These are phyloP conservation scores for Fusarium temperatum DNA, from an alignment of 2,329 filamentous ascomycete genomes.

Conservation along the genomic window DNA sequence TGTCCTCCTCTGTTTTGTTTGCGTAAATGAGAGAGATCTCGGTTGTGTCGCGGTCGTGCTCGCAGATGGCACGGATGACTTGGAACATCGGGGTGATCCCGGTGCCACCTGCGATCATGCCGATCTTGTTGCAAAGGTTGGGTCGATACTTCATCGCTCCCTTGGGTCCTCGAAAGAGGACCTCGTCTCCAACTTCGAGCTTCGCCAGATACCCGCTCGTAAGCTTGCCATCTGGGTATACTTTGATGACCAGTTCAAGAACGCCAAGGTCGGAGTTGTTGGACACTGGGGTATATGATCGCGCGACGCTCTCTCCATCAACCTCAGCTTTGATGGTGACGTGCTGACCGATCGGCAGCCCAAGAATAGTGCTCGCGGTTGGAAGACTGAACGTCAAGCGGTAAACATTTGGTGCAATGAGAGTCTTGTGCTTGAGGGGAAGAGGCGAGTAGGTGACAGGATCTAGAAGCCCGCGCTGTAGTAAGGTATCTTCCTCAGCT, in stretches of 20 bases:
- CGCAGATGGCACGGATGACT: constrained; percentile 70
- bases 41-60: constrained; percentile 65
- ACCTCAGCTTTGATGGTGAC: constrained; percentile 60
- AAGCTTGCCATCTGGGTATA: constrained; percentile 60
- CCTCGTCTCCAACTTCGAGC: constrained; percentile 58
- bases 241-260: constrained; percentile 60
- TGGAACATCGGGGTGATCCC: constrained; percentile 55
- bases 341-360: constrained; percentile 66
- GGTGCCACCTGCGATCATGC: constrained; percentile 62
- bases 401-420: constrained; percentile 51
- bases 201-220: constrained; percentile 58
- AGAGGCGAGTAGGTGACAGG: not conserved
- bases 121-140: constrained; percentile 55
- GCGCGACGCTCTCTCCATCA: constrained; percentile 54
- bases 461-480: not conserved
- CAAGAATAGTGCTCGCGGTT: constrained; percentile 53
- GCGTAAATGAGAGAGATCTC: constrained; percentile 66
- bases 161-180: constrained; percentile 65
- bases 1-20: constrained; percentile 66
- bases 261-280: constrained; percentile 60
- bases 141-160: constrained; percentile 63
- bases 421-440: not conserved
- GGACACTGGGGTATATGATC: constrained; percentile 65
- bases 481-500: not conserved
- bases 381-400: constrained; percentile 60